phyloP scores from a whole-genome alignment of 2,329 filamentous ascomycete species.

The Clarireedia monteithiana region DNA sequence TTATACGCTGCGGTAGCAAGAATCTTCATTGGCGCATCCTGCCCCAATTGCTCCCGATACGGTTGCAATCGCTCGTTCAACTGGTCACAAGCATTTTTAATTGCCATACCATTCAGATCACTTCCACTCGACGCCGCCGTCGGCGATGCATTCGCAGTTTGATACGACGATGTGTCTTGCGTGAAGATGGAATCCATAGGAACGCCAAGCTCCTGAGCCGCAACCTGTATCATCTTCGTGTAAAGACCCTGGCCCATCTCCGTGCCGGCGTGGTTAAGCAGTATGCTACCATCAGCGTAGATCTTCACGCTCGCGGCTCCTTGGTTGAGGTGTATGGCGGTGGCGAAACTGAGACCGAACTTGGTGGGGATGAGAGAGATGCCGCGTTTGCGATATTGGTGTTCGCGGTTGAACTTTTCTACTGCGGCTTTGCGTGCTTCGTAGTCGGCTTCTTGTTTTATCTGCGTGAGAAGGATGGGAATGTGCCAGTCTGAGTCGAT shows the following conservation, averaged over 20 bases:
- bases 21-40: constrained; percentile 72
- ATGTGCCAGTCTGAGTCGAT: constrained; percentile 81
- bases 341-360: constrained; percentile 86
- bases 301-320: constrained; percentile 91
- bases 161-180: constrained; percentile 88
- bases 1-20: constrained; percentile 88
- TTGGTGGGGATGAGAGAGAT: constrained; percentile 72
- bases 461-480: constrained; percentile 84
- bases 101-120: constrained; percentile 92
- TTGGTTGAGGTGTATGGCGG: constrained; percentile 89
- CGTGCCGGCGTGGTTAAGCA: constrained; percentile 88
- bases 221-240: constrained; percentile 93
- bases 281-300: constrained; percentile 85
- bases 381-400: constrained; percentile 92
- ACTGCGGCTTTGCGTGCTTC: constrained; percentile 57
- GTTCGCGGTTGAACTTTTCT: constrained; percentile 67
- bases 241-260: constrained; percentile 94
- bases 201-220: constrained; percentile 76
- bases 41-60: constrained; percentile 73
- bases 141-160: constrained; percentile 82
- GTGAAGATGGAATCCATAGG: constrained; percentile 77
- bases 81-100: constrained; percentile 83
- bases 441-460: constrained; percentile 69
- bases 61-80: constrained; percentile 78
- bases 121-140: constrained; percentile 89